phyloP scores from a whole-genome alignment of 352 stramenopile species.

The Globisporangium spiculum region DNA sequence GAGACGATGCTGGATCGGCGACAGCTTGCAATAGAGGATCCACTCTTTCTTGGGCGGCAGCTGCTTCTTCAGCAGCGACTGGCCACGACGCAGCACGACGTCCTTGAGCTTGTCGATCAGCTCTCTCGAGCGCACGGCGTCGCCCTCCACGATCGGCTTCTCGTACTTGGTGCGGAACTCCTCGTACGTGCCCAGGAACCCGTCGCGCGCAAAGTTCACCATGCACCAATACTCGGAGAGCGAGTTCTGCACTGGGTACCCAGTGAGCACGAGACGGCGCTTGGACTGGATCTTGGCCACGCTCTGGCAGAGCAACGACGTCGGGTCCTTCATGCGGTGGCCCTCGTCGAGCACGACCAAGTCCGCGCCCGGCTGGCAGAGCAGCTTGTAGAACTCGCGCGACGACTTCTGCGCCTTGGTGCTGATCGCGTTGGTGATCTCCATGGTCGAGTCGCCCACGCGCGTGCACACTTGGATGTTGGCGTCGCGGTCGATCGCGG shows the following conservation, averaged over 20 bases:
- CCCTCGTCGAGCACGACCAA: constrained; percentile 87
- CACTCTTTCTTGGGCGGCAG: constrained; percentile 83
- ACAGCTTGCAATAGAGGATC: constrained; percentile 87
- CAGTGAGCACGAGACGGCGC: constrained; percentile 89
- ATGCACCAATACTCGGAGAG: constrained; percentile 91
- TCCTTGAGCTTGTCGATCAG: constrained; percentile 60
- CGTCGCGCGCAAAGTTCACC: constrained; percentile 84
- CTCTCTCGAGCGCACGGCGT: constrained; percentile 52
- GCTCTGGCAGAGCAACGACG: constrained; percentile 79
- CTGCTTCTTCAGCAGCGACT: constrained; percentile 60
- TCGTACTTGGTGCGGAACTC: constrained; percentile 77
- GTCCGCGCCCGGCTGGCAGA: constrained; percentile 66
- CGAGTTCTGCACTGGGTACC: constrained; percentile 95
- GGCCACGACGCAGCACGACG: constrained; percentile 73
- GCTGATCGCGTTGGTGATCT: constrained; percentile 52
- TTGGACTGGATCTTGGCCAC: constrained; percentile 74
- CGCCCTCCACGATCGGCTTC: constrained; percentile 76
- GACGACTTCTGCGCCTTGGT: constrained; percentile 52
- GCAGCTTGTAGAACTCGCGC: constrained; percentile 45
- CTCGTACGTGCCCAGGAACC: constrained; percentile 72
- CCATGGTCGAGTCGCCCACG: constrained; percentile 60
- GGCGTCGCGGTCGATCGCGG: constrained; percentile 30
- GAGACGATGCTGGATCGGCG: constrained; percentile 68
- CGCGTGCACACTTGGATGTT: constrained; percentile 66
- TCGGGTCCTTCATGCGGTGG: constrained; percentile 85